Base-by-base conservation (phyloP, 2,329 filamentous ascomycete species). In the Sarocladiaceae sp. region DNA sequence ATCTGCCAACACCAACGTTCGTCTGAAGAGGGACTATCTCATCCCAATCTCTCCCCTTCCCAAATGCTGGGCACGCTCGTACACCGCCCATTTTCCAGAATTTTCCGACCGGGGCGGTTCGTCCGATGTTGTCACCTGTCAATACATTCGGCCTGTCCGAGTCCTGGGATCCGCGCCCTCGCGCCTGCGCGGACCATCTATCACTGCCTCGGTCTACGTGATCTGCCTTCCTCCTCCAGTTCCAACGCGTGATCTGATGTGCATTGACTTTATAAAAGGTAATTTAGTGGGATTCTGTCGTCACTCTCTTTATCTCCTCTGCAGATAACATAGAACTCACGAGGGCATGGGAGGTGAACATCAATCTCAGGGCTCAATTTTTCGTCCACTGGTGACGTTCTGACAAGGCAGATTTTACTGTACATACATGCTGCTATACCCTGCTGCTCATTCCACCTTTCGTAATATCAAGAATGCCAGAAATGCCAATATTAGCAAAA, bases 121-220 rank as follows among this genome's bases (percentile, higher is more conserved):
- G 37, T 41, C 37, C 37, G 37, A 41, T 18, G 37, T 41, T 24
- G n/a, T 24, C 37, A 41, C 37, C 34, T 41, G 37, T 29, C 37
- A 41, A 27, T 15, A 19, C 23, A 4, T 39, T 29, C 37, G 37
- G 37, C 15, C 37, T 27, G 37, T 29, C 37, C 37, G 37, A 41
- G 21, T 41, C 37, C 37, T 41, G 37, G 3, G 23, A 41, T 41
- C n/a, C 6, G 23, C 37, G 37, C 37, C 37, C 37, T 41, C 24
- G 37, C 21, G n/a, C 24, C 37, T 41, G 37, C 37, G 37, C 37
- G 37, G 37, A 29, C 23, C 37, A 19, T 41, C n/a, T n/a, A n/a
- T n/a, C n/a, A n/a, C n/a, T n/a, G n/a, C n/a, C n/a, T n/a, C n/a
- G n/a, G n/a, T n/a, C n/a, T n/a, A n/a, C n/a, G n/a, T n/a, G n/a